phyloP scores from a whole-genome alignment of 352 stramenopile genomes.

The Phytophthora tentaculata region DNA sequence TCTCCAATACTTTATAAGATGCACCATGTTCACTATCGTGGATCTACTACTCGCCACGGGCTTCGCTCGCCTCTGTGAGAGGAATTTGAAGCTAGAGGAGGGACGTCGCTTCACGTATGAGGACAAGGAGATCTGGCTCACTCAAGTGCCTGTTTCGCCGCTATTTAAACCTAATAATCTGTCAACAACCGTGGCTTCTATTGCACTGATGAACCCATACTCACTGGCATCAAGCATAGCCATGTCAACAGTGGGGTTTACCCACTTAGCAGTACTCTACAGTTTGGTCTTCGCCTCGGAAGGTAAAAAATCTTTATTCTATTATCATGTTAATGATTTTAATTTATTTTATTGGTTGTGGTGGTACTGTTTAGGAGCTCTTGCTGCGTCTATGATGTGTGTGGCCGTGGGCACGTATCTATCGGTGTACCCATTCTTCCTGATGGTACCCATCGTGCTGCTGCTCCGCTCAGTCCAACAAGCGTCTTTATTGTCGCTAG shows the following conservation, averaged over 20 bases:
- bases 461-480: constrained; percentile 42
- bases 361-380: constrained; percentile 35
- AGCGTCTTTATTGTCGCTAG: constrained; percentile 18
- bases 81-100: constrained; percentile 58
- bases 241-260: constrained; percentile 77
- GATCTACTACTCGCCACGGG: constrained; percentile 67
- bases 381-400: constrained; percentile 53
- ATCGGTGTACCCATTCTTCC: constrained; percentile 73
- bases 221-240: constrained; percentile 69
- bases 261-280: constrained; percentile 68
- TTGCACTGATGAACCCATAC: constrained; percentile 85
- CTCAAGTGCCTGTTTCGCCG: constrained; percentile 72
- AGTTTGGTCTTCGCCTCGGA: constrained; percentile 75
- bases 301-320: constrained; percentile 33
- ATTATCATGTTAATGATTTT: constrained; percentile 2
- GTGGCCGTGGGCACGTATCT: constrained; percentile 72
- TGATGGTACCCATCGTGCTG: constrained; percentile 65
- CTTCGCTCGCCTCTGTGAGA: constrained; percentile 59
- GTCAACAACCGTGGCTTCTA: constrained; percentile 52
- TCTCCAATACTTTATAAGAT: constrained; percentile 40
- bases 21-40: constrained; percentile 53
- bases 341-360: constrained; percentile 7
- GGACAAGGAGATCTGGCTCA: constrained; percentile 73
- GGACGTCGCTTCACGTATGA: constrained; percentile 40
- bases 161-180: constrained; percentile 58